Evolutionary conservation across 139 green algal genomes (phyloP).

Genomic region (Chlorella sp.): DNA sequence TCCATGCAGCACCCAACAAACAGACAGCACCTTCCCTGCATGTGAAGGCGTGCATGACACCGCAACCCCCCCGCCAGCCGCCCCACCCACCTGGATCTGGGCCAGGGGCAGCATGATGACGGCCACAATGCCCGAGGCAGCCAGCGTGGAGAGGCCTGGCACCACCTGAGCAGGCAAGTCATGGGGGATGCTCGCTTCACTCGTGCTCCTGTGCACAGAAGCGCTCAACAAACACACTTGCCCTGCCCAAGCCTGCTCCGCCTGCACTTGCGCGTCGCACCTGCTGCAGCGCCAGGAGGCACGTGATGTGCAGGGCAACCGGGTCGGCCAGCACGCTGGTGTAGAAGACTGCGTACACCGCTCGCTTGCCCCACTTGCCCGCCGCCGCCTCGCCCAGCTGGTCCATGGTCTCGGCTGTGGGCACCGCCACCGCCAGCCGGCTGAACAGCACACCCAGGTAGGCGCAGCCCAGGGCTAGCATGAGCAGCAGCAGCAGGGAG

Average conservation of each 20-base stretch:
- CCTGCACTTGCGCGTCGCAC: neutral
- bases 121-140: constrained; percentile 38
- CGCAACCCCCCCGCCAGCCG: neutral
- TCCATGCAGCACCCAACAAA: neutral
- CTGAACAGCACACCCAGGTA: constrained; percentile 52
- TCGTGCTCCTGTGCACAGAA: too few species aligned
- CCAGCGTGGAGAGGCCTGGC: constrained; percentile 23
- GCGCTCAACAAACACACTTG: too few species aligned
- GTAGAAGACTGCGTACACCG: constrained; percentile 49
- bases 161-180: constrained; percentile 32
- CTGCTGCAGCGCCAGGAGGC: constrained; percentile 50
- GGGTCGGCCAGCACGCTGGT: constrained; percentile 36
- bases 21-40: too few species aligned
- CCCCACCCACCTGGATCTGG: constrained; percentile 32
- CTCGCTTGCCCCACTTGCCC: constrained; percentile 29
- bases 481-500: neutral
- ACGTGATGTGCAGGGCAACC: constrained; percentile 37
- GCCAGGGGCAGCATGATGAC: constrained; percentile 49
- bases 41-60: neutral
- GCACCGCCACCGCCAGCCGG: constrained; percentile 30
- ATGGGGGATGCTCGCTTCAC: too few species aligned
- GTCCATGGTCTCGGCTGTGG: constrained; percentile 42
- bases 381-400: constrained; percentile 45
- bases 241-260: too few species aligned
- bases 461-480: constrained; percentile 32